phyloP scores from a whole-genome alignment of 2,329 filamentous ascomycete genomes.

The Botrytis galanthina region DNA sequence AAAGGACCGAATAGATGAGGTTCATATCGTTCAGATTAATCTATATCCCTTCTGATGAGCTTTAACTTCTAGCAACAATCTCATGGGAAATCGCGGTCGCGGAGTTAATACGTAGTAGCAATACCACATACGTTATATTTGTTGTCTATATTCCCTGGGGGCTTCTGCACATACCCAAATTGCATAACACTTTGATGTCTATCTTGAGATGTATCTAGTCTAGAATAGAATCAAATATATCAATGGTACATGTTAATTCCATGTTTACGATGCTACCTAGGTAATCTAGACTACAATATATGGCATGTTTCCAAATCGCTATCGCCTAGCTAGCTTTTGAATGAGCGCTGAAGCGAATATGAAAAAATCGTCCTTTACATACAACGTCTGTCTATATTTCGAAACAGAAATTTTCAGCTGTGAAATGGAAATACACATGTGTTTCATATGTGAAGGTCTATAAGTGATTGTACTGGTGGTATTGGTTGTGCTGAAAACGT shows the following conservation, averaged over 20 bases:
- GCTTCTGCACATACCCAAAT: neutral
- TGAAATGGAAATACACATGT: no score
- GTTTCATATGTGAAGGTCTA: no score
- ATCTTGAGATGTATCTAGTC: neutral
- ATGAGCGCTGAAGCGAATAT: no score
- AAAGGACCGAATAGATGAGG: neutral
- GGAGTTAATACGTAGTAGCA: neutral
- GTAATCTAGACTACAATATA: neutral
- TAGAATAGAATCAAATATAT: neutral
- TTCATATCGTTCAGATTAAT: accelerated
- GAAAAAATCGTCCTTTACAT: no score
- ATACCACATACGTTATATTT: neutral
- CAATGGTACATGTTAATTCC: neutral
- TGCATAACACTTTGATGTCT: neutral
- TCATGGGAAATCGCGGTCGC: neutral
- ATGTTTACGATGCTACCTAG: neutral
- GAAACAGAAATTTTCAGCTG: no score
- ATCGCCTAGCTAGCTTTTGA: neutral
- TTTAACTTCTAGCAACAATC: neutral
- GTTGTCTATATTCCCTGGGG: neutral
- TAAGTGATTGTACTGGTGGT: no score
- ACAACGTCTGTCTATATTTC: no score
- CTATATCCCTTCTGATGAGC: accelerated
- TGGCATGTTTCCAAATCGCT: neutral
- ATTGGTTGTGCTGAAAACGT: no score